Evolutionary conservation across 2,329 filamentous ascomycete species (phyloP).

Genomic region (Aspergillus pseudoglaucus): DNA sequence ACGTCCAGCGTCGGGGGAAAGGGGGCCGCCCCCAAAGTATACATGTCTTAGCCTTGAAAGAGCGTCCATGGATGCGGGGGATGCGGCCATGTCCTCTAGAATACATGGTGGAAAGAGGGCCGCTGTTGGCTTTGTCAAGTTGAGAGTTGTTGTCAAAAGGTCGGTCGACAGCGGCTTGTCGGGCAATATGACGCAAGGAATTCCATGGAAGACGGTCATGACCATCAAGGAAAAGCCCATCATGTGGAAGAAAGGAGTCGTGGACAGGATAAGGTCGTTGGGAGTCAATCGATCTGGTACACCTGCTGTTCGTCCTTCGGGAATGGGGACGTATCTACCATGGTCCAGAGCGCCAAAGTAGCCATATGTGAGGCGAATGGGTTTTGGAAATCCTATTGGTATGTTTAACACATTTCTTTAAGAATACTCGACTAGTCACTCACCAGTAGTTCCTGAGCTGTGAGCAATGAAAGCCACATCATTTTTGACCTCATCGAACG

Average conservation of each 20-base stretch:
- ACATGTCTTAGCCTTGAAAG: slow-evolving; percentile 8
- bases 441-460: slow-evolving; percentile 30
- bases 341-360: slow-evolving; percentile 8
- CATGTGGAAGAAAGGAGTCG: slow-evolving; percentile 16
- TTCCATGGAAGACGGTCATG: slow-evolving; percentile 6
- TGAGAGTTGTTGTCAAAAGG: slow-evolving; percentile 6
- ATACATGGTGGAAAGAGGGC: slow-evolving; percentile 13
- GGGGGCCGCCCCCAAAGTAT: slow-evolving; percentile 11
- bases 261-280: slow-evolving; percentile 8
- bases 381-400: slow-evolving; percentile 13
- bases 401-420: neutral
- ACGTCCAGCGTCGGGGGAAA: slow-evolving; percentile 6
- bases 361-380: slow-evolving; percentile 14
- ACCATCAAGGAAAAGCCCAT: slow-evolving; percentile 13
- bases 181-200: slow-evolving; percentile 10
- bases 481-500: slow-evolving; percentile 16
- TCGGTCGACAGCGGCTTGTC: slow-evolving; percentile 16
- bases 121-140: slow-evolving; percentile 8
- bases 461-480: slow-evolving; percentile 23
- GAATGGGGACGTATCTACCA: slow-evolving; percentile 1
- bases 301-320: slow-evolving; percentile 2
- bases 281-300: slow-evolving; percentile 1
- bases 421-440: neutral
- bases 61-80: slow-evolving; percentile 4
- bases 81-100: slow-evolving; percentile 13